Evolutionary conservation across 176 grass and related monocot genomes (phyloP), one percentile per base, ranked within the genome.

Genomic region (Raddia distichophylla): DNA sequence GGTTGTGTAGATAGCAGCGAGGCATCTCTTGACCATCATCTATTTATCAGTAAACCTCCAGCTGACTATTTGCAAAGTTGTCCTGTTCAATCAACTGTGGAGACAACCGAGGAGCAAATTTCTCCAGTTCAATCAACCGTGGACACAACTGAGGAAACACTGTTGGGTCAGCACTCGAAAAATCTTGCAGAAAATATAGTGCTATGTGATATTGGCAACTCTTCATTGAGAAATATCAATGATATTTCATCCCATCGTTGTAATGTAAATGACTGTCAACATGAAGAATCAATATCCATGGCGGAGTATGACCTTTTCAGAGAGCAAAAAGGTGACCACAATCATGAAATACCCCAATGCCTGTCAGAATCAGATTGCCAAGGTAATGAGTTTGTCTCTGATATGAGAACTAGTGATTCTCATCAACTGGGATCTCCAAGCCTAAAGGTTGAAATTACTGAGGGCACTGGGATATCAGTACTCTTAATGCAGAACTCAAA

Each of bases 401-500:
- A 65, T 57, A 45, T 47, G 54, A 86, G 48, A 20, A 80, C 60
- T 7, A 47, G 13, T 64, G 48, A 7, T 64, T 78, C 59, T 79
- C n/a, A 46, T 57, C 67, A 58, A 46, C 67, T 78, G 82, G 48
- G 45, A 45, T 40, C 70, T 82, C 50, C 48, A 63, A 83, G 35
- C 9, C 75, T 81, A 66, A 79, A 76, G 42, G 66, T 68, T 83
- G 91, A 78, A 79, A 84, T 80, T 81, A 49, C 64, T 69, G 92
- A 94, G 77, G 88, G 77, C 18, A 78, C 88, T 75, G 90, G 88
- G 60, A 94, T 94, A 79, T 94, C 92, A 51, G 75, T 91, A 66
- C 82, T 98, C 57, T 60, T 95, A 86, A 65, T 87, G 74, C 88
- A 94, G 72, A 86, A 78, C 40, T 88, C 88, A 54, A 89, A 73